Evolutionary conservation across 179 eudicot species (phyloP).

Genomic region (Silene coronaria): DNA sequence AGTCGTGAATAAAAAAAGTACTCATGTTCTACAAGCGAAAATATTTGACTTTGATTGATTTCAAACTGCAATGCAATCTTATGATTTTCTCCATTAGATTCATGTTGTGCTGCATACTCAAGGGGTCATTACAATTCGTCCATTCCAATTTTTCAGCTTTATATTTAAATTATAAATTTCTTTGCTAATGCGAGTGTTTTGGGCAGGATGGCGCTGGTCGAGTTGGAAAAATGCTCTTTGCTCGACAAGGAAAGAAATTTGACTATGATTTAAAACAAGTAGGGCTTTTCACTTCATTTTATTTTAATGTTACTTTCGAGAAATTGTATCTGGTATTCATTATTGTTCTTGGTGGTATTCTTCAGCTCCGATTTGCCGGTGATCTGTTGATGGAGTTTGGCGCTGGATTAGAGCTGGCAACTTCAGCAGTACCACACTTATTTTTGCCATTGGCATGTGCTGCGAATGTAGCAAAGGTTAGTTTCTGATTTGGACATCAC

Average conservation of each 20-base stretch:
- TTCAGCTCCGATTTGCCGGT: slow-evolving; percentile 91
- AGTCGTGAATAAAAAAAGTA: neutral
- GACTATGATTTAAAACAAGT: slow-evolving; percentile 98
- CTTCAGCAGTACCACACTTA: slow-evolving; percentile 83
- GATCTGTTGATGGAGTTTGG: slow-evolving; percentile 96
- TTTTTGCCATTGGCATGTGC: slow-evolving; percentile 97
- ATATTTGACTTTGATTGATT: neutral
- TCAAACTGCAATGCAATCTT: neutral
- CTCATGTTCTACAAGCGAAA: neutral
- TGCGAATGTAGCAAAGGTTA: slow-evolving; percentile 92
- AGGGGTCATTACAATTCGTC: neutral
- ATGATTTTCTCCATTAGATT: neutral
- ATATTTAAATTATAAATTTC: neutral
- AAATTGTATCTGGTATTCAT: neutral
- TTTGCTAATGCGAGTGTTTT: slow-evolving; percentile 14
- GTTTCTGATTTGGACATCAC: neutral
- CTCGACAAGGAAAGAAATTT: slow-evolving; percentile 95
- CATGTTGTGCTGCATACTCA: neutral
- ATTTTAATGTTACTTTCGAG: neutral
- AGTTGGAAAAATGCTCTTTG: slow-evolving; percentile 93
- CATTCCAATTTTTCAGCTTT: neutral
- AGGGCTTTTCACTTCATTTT: slow-evolving; percentile 1
- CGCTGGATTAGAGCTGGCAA: slow-evolving; percentile 93
- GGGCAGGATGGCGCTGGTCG: slow-evolving; percentile 97
- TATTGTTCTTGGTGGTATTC: slow-evolving; percentile 13